phyloP scores from a whole-genome alignment of 306 rosid species.

The Rubus parviflorus region DNA sequence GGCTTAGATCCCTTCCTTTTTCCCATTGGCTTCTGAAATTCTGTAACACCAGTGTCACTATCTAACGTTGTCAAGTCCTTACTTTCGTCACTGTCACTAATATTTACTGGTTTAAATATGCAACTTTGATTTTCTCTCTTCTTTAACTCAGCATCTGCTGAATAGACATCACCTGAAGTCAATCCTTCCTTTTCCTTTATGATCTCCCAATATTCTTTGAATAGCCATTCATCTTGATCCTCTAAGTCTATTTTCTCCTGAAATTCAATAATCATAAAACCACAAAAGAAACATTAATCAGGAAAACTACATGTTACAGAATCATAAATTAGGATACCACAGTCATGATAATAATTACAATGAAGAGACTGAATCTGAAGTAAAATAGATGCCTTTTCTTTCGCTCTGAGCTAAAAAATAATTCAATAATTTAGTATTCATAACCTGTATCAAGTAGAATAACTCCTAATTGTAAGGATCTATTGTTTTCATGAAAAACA shows the following conservation, averaged over 20 bases:
- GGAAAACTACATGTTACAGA: too few relatives aligned
- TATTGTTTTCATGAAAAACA: background rate
- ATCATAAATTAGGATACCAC: background rate
- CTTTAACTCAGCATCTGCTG: constrained; percentile 20
- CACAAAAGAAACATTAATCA: background rate
- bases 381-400: background rate
- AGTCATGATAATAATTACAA: constrained; percentile 10
- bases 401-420: too few relatives aligned
- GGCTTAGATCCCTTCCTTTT: constrained; percentile 31
- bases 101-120: background rate
- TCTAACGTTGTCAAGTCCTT: constrained; percentile 12
- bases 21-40: constrained; percentile 10
- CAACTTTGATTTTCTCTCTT: constrained; percentile 8
- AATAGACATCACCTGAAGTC: constrained; percentile 30
- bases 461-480: background rate
- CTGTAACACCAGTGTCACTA: constrained; percentile 12
- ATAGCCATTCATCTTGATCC: constrained; percentile 63
- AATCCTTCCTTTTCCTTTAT: constrained; percentile 57
- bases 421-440: background rate
- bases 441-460: background rate
- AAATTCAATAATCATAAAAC: constrained; percentile 23
- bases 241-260: constrained; percentile 51
- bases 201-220: constrained; percentile 80
- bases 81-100: constrained; percentile 25
- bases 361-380: background rate